Conservation (phyloP, 192 early-diverging fungal species). For the Coemansia aciculifera region DNA sequence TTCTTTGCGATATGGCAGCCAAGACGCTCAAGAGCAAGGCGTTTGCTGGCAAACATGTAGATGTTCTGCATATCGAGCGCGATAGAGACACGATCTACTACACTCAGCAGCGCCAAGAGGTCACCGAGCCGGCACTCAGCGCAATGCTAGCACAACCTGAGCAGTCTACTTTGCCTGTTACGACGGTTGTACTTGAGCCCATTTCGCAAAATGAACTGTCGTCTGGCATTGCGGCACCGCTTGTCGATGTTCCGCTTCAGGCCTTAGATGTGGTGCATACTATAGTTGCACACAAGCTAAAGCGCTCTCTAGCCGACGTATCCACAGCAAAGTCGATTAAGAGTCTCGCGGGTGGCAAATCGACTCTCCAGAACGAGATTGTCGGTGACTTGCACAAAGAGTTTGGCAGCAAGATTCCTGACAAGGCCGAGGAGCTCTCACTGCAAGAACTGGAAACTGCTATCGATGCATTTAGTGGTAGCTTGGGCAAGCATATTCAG, state of each 20-base stretch:
- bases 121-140: neutral
- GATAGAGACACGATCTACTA: conserved; percentile 26
- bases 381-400: conserved; percentile 93
- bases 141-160: neutral
- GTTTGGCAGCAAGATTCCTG: conserved; percentile 79
- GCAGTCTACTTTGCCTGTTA: neutral
- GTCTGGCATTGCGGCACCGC: conserved; percentile 55
- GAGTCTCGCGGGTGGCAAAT: conserved; percentile 89
- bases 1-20: conserved; percentile 84
- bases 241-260: conserved; percentile 71
- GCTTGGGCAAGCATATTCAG: conserved; percentile 77
- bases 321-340: conserved; percentile 71
- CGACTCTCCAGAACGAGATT: conserved; percentile 94
- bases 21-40: conserved; percentile 28
- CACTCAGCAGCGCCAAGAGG: neutral
- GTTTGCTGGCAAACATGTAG: neutral
- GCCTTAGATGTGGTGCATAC: conserved; percentile 76
- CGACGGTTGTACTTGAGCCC: neutral
- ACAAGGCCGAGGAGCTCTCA: conserved; percentile 89
- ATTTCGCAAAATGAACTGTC: neutral
- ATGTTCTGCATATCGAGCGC: conserved; percentile 22
- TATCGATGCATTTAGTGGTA: conserved; percentile 60
- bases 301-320: conserved; percentile 75
- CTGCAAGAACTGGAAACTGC: conserved; percentile 74
- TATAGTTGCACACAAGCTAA: conserved; percentile 86